Base-by-base conservation (phyloP, 2,329 filamentous ascomycete species). In the Teratosphaeria pseudoeucalypti region DNA sequence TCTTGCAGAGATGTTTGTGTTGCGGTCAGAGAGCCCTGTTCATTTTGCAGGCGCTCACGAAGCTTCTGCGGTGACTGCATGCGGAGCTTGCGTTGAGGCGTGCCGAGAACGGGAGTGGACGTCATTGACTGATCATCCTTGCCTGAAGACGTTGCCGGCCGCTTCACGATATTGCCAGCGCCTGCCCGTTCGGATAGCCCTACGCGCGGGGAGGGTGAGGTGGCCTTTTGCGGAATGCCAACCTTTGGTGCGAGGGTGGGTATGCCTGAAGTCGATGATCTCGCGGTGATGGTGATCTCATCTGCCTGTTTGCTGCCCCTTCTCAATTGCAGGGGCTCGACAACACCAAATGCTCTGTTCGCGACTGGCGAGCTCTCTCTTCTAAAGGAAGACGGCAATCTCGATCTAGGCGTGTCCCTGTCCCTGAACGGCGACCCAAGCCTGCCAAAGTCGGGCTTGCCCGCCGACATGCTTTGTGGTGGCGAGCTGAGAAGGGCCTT, bases 31-130 rank as follows among this genome's bases (percentile, higher is more conserved):
- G 86, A 82, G 58, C 83, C 85, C 73, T 91, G 90, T 72, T 96
- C 91, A 55, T 84, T 86, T 67, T 92, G 87, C 0, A 96, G 80
- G 37, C 92, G 86, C 75, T 96, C 92, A 19, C 92, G 88, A 52
- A 86, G 76, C 73, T 85, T 85, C 65, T 85, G 82, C 3, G 83
- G 83, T 43, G 80, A 84, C 67, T 85, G 83, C 79, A 85, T 81
- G 52, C 79, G 77, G 23, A 92, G 78, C 71, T 88, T 92, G 66
- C 88, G 87, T 26, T 61, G 52, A 16, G 55, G 56, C 11, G 63
- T 49, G 6, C 66, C 65, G 37, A 60, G 66, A 66, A 61, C 7
- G 64, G 60, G 53, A 16, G 53, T 37, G n/a, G 34, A 55, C 12
- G 57, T 34, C n/a, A 52, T 10, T 27, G 62, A 54, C 54, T 62